Evolutionary conservation across 352 stramenopile species (phyloP), one percentile per base, ranked within the genome.

Genomic region (Phytophthora pluvialis): DNA sequence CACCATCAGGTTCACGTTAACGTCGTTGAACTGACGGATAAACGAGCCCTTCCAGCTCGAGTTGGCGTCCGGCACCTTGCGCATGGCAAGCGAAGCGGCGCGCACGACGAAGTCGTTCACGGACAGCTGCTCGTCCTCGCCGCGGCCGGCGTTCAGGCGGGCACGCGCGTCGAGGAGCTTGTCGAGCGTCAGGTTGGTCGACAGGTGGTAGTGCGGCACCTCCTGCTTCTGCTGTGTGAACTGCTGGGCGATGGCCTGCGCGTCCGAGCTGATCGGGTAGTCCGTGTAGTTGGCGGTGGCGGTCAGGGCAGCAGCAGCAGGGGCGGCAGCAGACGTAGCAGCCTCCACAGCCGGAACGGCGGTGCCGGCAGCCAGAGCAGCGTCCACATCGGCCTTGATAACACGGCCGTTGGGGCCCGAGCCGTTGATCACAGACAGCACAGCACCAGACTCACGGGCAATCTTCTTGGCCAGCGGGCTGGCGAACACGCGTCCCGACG

Each of bases 61-160:
- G 79, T 94, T 94, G 49, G 86, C 92, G 64, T 98, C 91, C 5
- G 97, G 97, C 40, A 99, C 92, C 78, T 99, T 98, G 60, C 95
- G 86, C 64, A 99, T 94, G 10, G 97, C 97, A 44, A 99, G 80
- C 38, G 97, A 97, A 13, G 86, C 95, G 29, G 95, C 95, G 54
- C 97, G 97, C 63, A 99, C 96, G 51, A 99, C 87, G 64, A 99
- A 93, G 74, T 99, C 97, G 78, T 99, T 99, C 45, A 99, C 97
- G 8, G 94, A 98, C 18, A 99, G 88, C 72, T 99, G 53, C 73
- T 85, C 62, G 57, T 91, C 79, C 85, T 97, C 97, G 29, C 86
- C 78, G 60, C 97, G 95, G 50, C 94, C 94, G 28, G 97, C 84
- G 62, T 95, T 95, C 25, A 99, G 72, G 26, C 86, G 64, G 38